Evolutionary conservation across 1,284 basidiomycete genomes (phyloP), one percentile per base, ranked within the genome.

Genomic region (Prillingera fragicola): DNA sequence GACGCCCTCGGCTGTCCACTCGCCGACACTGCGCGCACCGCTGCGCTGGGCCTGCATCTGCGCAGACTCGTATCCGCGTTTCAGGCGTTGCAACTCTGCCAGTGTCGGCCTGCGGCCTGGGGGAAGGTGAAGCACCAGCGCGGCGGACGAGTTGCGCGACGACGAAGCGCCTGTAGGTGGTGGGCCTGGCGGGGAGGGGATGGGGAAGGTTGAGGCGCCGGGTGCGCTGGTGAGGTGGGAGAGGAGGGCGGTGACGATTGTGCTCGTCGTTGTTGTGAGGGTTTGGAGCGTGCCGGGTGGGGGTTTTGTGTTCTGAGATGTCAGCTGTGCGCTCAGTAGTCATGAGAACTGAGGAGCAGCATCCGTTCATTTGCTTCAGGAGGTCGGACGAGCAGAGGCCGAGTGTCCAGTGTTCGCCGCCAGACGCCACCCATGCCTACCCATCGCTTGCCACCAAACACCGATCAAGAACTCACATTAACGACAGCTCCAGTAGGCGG

Each of bases 401-500:
- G 28, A 12, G 26, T 37, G n/a, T 25, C 38, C 19, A 33, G 14
- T 27, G 15, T 8, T 21, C 39, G n/a, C 18, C 8, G 31, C n/a
- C 13, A 33, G 33, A n/a, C n/a, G n/a, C n/a, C n/a, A n/a, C n/a
- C n/a, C n/a, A n/a, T n/a, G 12, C 15, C 10, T 33, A n/a, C 17
- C 12, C 5, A 22, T 17, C 8, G 18, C 12, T 23, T 26, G 12
- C n/a, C n/a, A n/a, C n/a, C n/a, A n/a, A n/a, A n/a, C n/a, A n/a
- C n/a, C n/a, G 36, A 31, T 1, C n/a, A 14, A 33, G 33, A 12
- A 74, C 80, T 44, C 62, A 91, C 89, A 5, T 80, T 76, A 29
- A 83, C 79, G 0, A 90, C 91, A 6, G 87, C 90, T 9, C 82
- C 81, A 50, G 91, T 95, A 1, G 92, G 86, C 17, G 87, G 85